phyloP scores from a whole-genome alignment of 768 basidiomycete species.

The Dictyophora rubrovolvata region DNA sequence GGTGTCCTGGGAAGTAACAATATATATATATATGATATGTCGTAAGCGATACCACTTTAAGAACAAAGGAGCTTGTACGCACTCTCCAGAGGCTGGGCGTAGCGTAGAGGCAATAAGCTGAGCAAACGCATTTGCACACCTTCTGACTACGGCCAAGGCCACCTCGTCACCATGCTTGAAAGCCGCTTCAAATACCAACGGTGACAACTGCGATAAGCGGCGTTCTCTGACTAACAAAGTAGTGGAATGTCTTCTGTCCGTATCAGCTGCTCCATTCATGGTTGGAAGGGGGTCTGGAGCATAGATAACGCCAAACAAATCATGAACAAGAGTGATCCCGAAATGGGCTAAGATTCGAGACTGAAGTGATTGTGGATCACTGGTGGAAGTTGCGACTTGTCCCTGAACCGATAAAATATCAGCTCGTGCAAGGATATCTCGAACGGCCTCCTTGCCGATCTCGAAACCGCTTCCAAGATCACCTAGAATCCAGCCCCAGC shows the following conservation, averaged over 20 bases:
- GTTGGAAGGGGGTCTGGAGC: constrained; percentile 40
- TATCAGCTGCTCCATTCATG: background rate
- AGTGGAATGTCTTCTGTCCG: constrained; percentile 13
- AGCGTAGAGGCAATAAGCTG: constrained; percentile 48
- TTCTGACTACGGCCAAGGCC: constrained; percentile 47
- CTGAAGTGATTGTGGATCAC: constrained; percentile 3
- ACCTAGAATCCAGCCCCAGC: constrained; percentile 79
- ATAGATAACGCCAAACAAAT: constrained; percentile 57
- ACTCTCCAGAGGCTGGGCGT: constrained; percentile 24
- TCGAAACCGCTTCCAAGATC: constrained; percentile 79
- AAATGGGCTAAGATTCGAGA: constrained; percentile 43
- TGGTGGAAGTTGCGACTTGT: background rate
- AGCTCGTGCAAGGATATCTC: constrained; percentile 34
- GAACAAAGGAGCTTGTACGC: background rate
- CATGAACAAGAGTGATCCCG: constrained; percentile 44
- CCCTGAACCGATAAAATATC: constrained; percentile 8
- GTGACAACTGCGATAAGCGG: constrained; percentile 62
- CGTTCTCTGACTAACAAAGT: constrained; percentile 46
- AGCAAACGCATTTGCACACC: constrained; percentile 44
- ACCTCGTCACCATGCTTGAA: constrained; percentile 59
- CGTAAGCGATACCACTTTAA: no score
- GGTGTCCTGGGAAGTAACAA: background rate
- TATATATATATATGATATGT: background rate
- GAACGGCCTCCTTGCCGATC: constrained; percentile 66
- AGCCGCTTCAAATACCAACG: constrained; percentile 69